Base-by-base conservation (phyloP, 2,329 filamentous ascomycete genomes). In the Chaetothyriales sp. region DNA sequence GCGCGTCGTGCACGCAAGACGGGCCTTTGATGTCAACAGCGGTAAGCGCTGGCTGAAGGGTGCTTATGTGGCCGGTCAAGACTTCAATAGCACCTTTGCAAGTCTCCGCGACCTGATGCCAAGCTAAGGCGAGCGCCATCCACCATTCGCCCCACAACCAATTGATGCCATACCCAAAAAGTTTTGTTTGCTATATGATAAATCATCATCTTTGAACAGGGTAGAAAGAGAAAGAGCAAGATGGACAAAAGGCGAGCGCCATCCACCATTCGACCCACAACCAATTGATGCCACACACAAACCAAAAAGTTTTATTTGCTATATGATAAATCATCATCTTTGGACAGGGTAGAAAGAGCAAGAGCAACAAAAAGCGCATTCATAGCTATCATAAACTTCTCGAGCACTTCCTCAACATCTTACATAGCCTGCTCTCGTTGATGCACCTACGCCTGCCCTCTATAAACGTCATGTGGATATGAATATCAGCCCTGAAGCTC, bases 41-140 rank as follows among this genome's bases (percentile, higher is more conserved):
- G 86, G 86, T 0, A 77, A 81, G 55, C 75, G 90, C 49, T 94
- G 87, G 86, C 69, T 97, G 51, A 85, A 86, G 60, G 92, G 92
- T 4, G 78, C 86, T 0, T 98, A 97, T 67, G 74, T 95, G 25
- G 79, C 85, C 56, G 73, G 77, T 4, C 82, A 86, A 69, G 77
- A 79, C 1, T 77, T 82, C 50, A 62, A 56, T 43, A 61, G 57
- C 52, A 61, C 56, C 50, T 55, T 56, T 18, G 50, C 50, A 5
- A 20, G 47, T 15, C 29, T 56, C 44, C 47, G 51, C 37, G 15
- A 46, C 22, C 20, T 50, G 6, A 57, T 57, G 48, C 49, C 40
- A 29, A 22, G 47, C 19, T 46, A 46, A 5, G 44, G 5, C 44
- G 4, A 13, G 13, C 33, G 10, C 10, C 33, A 40, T 40, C 13